Conservation (phyloP, 352 stramenopile species). For the Phytopythium boreale region DNA sequence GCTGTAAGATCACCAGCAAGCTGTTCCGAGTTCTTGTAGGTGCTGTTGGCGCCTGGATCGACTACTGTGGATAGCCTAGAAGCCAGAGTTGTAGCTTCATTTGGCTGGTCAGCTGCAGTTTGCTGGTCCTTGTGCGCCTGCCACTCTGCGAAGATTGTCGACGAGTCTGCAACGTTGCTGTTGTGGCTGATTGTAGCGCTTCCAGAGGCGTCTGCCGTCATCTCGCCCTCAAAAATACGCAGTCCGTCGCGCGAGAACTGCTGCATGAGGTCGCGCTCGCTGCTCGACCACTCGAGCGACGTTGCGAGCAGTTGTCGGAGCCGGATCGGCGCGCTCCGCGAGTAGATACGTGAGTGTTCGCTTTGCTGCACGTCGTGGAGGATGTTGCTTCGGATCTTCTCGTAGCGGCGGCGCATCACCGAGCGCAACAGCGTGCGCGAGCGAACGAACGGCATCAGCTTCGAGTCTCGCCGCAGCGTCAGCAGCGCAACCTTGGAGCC, state of each 20-base stretch:
- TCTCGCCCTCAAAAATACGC: constrained; percentile 17
- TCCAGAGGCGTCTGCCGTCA: neutral
- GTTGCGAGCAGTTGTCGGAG: constrained; percentile 37
- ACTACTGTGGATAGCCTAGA: neutral
- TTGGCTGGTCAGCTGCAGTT: constrained; percentile 2
- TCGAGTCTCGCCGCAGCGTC: constrained; percentile 34
- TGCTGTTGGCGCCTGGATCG: neutral
- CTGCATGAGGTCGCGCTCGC: constrained; percentile 48
- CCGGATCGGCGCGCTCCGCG: constrained; percentile 37
- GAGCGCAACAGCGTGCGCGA: constrained; percentile 42
- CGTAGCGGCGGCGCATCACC: constrained; percentile 45
- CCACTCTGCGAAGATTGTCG: neutral
- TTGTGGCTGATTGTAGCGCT: neutral
- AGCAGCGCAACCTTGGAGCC: constrained; percentile 32
- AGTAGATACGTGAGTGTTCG: constrained; percentile 57
- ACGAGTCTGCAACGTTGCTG: neutral
- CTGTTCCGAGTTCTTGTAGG: constrained; percentile 9
- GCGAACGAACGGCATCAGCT: constrained; percentile 39
- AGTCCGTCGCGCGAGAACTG: constrained; percentile 31
- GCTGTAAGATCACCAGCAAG: neutral
- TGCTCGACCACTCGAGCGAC: constrained; percentile 35
- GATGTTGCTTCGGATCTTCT: constrained; percentile 37
- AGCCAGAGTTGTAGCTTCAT: neutral
- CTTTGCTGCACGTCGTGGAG: constrained; percentile 48
- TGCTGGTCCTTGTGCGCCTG: constrained; percentile 7